Conservation (phyloP, 192 early-diverging fungal species). For the Linnemannia zychae region DNA sequence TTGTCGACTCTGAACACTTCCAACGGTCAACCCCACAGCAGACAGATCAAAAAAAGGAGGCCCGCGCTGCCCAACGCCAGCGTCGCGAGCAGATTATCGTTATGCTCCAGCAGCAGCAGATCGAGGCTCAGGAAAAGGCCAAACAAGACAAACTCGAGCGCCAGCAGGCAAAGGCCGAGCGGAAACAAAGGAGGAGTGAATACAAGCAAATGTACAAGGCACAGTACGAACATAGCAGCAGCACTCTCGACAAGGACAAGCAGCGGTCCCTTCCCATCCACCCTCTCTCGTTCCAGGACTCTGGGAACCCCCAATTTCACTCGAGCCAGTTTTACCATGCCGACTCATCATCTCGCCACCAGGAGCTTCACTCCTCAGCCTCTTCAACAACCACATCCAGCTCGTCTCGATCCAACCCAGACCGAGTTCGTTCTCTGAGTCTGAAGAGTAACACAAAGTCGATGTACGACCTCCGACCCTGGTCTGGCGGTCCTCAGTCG, state of each 20-base stretch:
- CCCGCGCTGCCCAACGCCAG: constrained; percentile 24
- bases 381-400: constrained; percentile 17
- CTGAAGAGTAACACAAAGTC: constrained; percentile 54
- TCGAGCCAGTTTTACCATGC: not conserved
- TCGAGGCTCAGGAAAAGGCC: constrained; percentile 48
- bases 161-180: constrained; percentile 35
- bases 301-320: not conserved
- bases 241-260: not conserved
- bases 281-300: constrained; percentile 1
- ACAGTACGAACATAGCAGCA: not conserved
- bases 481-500: constrained; percentile 32
- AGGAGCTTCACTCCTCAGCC: constrained; percentile 15
- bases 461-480: constrained; percentile 50
- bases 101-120: constrained; percentile 42
- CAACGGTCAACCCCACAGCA: constrained; percentile 1
- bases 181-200: constrained; percentile 32
- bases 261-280: constrained; percentile 36
- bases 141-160: constrained; percentile 36
- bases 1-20: constrained; percentile 23
- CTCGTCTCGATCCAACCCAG: not conserved
- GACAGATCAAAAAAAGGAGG: constrained; percentile 30
- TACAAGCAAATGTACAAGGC: constrained; percentile 23
- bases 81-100: constrained; percentile 46
- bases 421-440: constrained; percentile 41
- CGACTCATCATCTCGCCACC: not conserved